A percentile compares a stretch with the other conserved stretches of the same genome.
These are phyloP conservation scores for Suhomyces anneliseae DNA, from an alignment of 1,139 yeast genomes.

Conservation along the genomic window DNA sequence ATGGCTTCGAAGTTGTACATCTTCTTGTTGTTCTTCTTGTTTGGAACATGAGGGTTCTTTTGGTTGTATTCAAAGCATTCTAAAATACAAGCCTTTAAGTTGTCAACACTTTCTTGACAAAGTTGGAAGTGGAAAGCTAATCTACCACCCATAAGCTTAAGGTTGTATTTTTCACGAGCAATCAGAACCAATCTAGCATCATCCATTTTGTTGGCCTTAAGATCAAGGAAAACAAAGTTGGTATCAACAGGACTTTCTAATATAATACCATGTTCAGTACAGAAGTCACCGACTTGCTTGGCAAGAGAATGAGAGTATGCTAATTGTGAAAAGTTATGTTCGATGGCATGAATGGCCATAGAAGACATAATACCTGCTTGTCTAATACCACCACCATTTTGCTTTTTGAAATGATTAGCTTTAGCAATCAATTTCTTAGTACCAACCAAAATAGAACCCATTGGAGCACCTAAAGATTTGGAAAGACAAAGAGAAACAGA, in stretches of 20 bases:
- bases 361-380: constrained; percentile 45
- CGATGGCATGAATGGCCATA: constrained; percentile 45
- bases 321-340: constrained; percentile 38
- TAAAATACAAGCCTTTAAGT: constrained; percentile 57
- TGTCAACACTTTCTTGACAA: constrained; percentile 63
- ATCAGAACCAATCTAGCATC: constrained; percentile 55
- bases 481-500: constrained; percentile 48
- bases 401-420: constrained; percentile 50
- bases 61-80: constrained; percentile 53
- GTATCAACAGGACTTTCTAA: constrained; percentile 44
- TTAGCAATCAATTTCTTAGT: constrained; percentile 32
- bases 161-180: constrained; percentile 55
- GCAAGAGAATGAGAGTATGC: constrained; percentile 67
- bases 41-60: constrained; percentile 27
- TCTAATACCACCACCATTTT: constrained; percentile 49
- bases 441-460: constrained; percentile 46
- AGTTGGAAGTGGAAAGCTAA: constrained; percentile 86
- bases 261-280: constrained; percentile 46
- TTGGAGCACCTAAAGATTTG: constrained; percentile 48
- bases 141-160: constrained; percentile 72
- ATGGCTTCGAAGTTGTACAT: constrained; percentile 33
- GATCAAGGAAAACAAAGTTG: constrained; percentile 44
- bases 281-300: constrained; percentile 61
- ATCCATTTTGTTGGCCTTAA: constrained; percentile 33
- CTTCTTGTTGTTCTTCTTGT: constrained; percentile 27